Evolutionary conservation across 768 basidiomycete genomes (phyloP).

Genomic region (Pleurotus tuoliensis): DNA sequence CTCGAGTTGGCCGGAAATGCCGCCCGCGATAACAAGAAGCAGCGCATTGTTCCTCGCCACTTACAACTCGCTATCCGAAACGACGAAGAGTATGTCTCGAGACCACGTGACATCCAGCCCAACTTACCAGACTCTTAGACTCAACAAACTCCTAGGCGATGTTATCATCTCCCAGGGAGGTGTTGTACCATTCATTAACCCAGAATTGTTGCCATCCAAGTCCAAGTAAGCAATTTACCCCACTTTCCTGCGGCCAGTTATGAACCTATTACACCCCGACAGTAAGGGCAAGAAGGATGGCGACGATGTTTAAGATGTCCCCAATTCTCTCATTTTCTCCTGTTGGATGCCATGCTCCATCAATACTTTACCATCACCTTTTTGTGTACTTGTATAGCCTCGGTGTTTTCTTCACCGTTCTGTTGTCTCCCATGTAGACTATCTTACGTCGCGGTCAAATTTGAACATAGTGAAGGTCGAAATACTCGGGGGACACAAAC

Average conservation of each 20-base stretch:
- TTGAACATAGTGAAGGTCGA: no score
- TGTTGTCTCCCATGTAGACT: no score
- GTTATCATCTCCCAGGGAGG: slow-evolving; percentile 96
- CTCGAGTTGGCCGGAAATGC: slow-evolving; percentile 82
- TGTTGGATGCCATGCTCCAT: background rate
- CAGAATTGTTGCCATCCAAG: slow-evolving; percentile 29
- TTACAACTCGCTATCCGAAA: slow-evolving; percentile 83
- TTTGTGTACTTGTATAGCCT: slow-evolving; percentile 3
- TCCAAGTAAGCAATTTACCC: background rate
- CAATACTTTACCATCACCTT: background rate
- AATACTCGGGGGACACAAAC: no score
- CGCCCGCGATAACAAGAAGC: slow-evolving; percentile 71
- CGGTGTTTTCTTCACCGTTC: no score
- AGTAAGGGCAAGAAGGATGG: slow-evolving; percentile 6
- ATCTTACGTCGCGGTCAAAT: no score
- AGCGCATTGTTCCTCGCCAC: slow-evolving; percentile 85
- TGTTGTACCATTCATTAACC: slow-evolving; percentile 79
- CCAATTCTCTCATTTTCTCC: background rate
- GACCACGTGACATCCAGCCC: background rate
- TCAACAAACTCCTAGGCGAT: slow-evolving; percentile 68
- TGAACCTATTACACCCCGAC: background rate
- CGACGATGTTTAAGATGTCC: background rate
- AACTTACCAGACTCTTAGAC: slow-evolving; percentile 29
- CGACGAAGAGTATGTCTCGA: slow-evolving; percentile 55
- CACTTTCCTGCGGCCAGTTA: no score